Percentiles rank a stretch among this genome's conserved stretches.
phyloP scores from a whole-genome alignment of 2,329 filamentous ascomycete species.

The Thermochaetoides dissita region DNA sequence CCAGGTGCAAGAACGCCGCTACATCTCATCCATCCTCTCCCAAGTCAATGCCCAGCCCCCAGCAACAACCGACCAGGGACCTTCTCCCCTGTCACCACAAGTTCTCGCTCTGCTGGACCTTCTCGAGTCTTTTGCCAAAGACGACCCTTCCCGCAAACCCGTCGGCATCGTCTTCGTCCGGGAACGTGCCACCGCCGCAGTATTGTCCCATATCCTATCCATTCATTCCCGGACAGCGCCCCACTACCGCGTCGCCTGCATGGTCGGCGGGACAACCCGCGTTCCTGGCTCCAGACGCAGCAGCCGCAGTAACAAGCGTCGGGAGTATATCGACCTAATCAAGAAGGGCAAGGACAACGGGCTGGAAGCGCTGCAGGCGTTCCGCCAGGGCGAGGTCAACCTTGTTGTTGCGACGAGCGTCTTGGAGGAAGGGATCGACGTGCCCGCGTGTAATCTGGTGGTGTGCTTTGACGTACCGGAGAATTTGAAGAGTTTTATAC shows the following conservation, averaged over 20 bases:
- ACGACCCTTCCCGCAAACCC: constrained; percentile 12
- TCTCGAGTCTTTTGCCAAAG: constrained; percentile 29
- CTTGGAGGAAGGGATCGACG: constrained; percentile 54
- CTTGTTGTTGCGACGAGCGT: constrained; percentile 50
- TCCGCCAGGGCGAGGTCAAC: constrained; percentile 40
- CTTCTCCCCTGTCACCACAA: constrained; percentile 40
- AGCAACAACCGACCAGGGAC: constrained; percentile 5
- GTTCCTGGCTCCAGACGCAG: constrained; percentile 8
- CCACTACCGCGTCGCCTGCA: constrained; percentile 36
- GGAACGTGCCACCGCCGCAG: constrained; percentile 45
- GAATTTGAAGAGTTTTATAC: constrained; percentile 44
- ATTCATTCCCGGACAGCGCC: constrained; percentile 32
- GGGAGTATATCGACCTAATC: constrained; percentile 25
- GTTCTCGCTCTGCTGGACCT: constrained; percentile 36
- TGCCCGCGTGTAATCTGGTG: constrained; percentile 49
- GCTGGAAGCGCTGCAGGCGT: constrained; percentile 29
- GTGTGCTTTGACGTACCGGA: constrained; percentile 39
- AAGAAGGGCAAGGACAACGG: constrained; percentile 15
- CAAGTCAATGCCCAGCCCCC: constrained; percentile 15
- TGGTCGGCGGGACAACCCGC: constrained; percentile 38
- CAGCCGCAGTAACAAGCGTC: constrained; percentile 15
- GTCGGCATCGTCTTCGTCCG: constrained; percentile 56
- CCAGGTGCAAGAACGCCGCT: constrained; percentile 38
- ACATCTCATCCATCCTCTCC: constrained; percentile 34
- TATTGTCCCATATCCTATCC: constrained; percentile 44